phyloP scores from a whole-genome alignment of 768 basidiomycete genomes.

The Kwoniella sp. region DNA sequence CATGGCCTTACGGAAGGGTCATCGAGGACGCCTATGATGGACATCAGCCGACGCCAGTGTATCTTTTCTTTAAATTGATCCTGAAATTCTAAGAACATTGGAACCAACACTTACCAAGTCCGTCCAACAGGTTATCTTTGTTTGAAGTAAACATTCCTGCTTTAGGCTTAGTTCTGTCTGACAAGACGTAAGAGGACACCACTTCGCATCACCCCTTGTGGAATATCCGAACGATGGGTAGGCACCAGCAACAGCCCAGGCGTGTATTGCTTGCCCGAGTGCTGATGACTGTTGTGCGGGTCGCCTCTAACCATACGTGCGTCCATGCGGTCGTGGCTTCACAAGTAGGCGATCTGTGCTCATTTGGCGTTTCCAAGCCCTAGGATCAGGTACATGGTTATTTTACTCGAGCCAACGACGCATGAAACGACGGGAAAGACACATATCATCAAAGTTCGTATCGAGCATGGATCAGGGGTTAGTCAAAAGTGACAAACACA shows the following conservation, averaged over 20 bases:
- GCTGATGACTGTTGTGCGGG: too few relatives aligned
- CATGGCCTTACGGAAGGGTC: constrained; percentile 9
- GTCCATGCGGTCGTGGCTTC: not conserved
- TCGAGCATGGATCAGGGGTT: not conserved
- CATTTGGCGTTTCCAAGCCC: constrained; percentile 1
- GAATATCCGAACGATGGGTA: not conserved
- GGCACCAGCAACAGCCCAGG: too few relatives aligned
- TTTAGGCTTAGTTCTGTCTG: not conserved
- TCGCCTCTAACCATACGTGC: too few relatives aligned
- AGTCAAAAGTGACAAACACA: constrained; percentile 10
- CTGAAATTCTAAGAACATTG: not conserved
- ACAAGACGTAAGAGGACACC: not conserved
- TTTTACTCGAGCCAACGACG: not conserved
- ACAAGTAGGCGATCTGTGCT: not conserved
- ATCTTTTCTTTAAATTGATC: not conserved
- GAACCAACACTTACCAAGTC: constrained; percentile 13
- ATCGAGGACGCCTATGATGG: not conserved
- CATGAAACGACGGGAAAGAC: too few relatives aligned
- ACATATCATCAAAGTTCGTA: too few relatives aligned
- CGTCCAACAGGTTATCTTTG: constrained; percentile 2
- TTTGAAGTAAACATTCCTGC: constrained; percentile 4
- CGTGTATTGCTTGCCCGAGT: too few relatives aligned
- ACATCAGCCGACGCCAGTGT: not conserved
- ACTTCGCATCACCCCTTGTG: not conserved
- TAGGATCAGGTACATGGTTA: not conserved